Percentiles rank a stretch among this genome's conserved stretches.
Conservation (phyloP, 83 land plant genomes). For the Diphasiastrum complanatum region DNA sequence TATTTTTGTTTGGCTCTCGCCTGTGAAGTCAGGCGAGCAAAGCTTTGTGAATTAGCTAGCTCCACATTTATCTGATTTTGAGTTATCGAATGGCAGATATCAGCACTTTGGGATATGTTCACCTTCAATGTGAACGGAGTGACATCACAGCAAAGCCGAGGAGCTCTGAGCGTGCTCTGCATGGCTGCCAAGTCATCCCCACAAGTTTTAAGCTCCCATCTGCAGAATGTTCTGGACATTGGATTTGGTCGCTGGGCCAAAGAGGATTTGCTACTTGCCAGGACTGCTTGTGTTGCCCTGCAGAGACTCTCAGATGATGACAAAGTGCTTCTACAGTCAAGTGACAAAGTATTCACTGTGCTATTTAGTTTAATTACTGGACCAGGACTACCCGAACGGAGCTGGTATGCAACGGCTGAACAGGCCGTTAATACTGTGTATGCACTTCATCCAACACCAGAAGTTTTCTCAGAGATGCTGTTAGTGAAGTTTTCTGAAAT, state of each 20-base stretch:
- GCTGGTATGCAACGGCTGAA: constrained; percentile 92
- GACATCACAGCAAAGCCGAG: constrained; percentile 82
- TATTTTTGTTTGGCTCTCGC: too few relatives aligned
- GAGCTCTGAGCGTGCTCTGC: constrained; percentile 78
- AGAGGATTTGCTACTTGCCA: constrained; percentile 91
- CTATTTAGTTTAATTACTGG: constrained; percentile 57
- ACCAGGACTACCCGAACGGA: constrained; percentile 62
- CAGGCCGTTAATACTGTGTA: constrained; percentile 83
- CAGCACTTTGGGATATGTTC: constrained; percentile 94
- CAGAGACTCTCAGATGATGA: constrained; percentile 73
- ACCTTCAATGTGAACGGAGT: constrained; percentile 83
- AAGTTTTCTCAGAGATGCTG: constrained; percentile 48
- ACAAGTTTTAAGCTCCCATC: constrained; percentile 53
- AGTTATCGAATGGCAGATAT: constrained; percentile 42
- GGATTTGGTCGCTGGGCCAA: constrained; percentile 97
- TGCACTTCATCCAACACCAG: constrained; percentile 83
- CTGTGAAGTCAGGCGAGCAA: too few relatives aligned
- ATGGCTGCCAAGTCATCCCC: constrained; percentile 86
- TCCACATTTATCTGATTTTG: not conserved
- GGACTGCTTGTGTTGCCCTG: constrained; percentile 87
- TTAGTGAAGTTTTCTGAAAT: constrained; percentile 46
- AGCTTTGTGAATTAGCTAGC: too few relatives aligned
- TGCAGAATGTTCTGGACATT: constrained; percentile 89
- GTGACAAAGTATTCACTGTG: constrained; percentile 54
- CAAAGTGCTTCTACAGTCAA: constrained; percentile 40